Evolutionary conservation across 257 asterid species (phyloP), one percentile per base, ranked within the genome.

Genomic region (Solanum paucissectum): DNA sequence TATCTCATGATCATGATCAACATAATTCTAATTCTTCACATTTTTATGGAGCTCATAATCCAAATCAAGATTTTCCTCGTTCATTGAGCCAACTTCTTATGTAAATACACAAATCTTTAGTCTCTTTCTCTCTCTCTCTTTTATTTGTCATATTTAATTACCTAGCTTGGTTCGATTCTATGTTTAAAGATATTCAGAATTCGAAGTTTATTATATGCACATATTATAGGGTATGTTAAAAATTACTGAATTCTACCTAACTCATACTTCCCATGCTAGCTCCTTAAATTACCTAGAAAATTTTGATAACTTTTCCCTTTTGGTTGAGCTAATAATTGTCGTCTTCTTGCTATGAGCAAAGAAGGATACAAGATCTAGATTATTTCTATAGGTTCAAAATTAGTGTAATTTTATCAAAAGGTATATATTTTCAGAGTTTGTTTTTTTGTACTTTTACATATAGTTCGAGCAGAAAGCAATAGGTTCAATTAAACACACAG

Each of bases 61-160:
- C 90, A 66, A 84, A 71, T 79, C 95, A 89, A 71, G 94, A 91
- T 74, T 92, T 91, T n/a, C 96, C 98, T 12, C 93, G 94, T 86
- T 92, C 96, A 71, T 94, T 94, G 96, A 93, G 96, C 92, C 98
- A 93, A 81, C 91, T 94, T 20, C 99, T 91, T 49, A 84, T 90
- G 95, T 92, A 94, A 89, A 14, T 74, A 72, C 5, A n/a, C 10
- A 44, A 52, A 52, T 44, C 85, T 46, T 27, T 79, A 79, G 6
- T 9, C 34, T 44, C 64, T 44, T 12, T 23, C 4, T 81, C 87
- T 89, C 87, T 89, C 83, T 90, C 34, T 52, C 21, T 40, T 76
- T 79, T 44, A 60, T 79, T 79, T 29, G 42, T 82, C 69, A 49
- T 82, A 32, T 29, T 49, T 29, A 62, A n/a, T 62, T n/a, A 3